These are phyloP conservation scores for Rosa hybrid DNA, from an alignment of 331 rosid genomes.

Conservation along the genomic window DNA sequence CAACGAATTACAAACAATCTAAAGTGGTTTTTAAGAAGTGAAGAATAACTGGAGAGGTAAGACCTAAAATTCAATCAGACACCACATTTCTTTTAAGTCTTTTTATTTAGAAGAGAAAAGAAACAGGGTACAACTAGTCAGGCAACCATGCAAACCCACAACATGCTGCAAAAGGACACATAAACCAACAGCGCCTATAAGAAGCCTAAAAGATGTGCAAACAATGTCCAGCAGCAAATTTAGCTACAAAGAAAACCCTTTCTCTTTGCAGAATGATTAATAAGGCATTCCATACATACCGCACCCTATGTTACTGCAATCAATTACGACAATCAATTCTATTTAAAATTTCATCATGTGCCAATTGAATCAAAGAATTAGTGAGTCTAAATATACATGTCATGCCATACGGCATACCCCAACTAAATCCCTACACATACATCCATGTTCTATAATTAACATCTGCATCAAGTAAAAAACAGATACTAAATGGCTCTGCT, in stretches of 20 bases:
- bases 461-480: not conserved
- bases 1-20: not conserved
- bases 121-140: not conserved
- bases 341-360: not conserved
- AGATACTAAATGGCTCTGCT: not conserved
- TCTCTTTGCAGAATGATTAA: not conserved
- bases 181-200: not conserved
- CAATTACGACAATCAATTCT: not conserved
- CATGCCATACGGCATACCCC: not conserved
- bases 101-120: not conserved
- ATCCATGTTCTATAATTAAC: not conserved
- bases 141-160: not conserved
- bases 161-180: not conserved
- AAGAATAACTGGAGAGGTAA: not conserved
- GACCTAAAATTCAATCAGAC: not conserved
- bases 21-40: not conserved
- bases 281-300: not conserved
- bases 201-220: not conserved
- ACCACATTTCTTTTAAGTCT: not conserved
- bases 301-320: not conserved
- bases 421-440: not conserved
- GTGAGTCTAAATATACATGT: not conserved
- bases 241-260: not conserved
- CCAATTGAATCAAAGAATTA: not conserved
- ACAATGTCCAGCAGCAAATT: not conserved